These are phyloP conservation scores for Cornus florida DNA, from an alignment of 148 eudicot species.

Conservation along the genomic window DNA sequence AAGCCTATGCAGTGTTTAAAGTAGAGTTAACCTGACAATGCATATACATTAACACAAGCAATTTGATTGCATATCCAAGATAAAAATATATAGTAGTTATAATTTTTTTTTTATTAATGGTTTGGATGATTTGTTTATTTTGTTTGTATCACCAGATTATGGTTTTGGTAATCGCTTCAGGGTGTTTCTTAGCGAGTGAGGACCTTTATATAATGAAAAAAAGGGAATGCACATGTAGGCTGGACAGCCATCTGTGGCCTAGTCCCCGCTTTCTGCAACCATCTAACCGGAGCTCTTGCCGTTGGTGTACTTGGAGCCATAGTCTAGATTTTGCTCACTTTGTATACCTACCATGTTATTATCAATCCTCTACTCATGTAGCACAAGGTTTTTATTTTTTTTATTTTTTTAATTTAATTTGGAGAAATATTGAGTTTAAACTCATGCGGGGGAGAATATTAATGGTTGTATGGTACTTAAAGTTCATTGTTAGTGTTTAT, in stretches of 20 bases:
- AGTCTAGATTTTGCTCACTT: not conserved
- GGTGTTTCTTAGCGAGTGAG: constrained; percentile 1
- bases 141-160: constrained; percentile 2
- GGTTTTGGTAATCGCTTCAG: not conserved
- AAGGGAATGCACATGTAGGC: constrained; percentile 12
- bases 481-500: too few relatives aligned
- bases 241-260: constrained; percentile 12
- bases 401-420: too few relatives aligned
- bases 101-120: too few relatives aligned
- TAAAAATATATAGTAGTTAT: too few relatives aligned
- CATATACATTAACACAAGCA: too few relatives aligned
- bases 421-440: too few relatives aligned
- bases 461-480: too few relatives aligned
- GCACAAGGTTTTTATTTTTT: too few relatives aligned
- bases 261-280: constrained; percentile 7
- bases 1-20: too few relatives aligned
- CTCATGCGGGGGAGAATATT: too few relatives aligned
- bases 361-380: not conserved
- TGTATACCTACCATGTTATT: not conserved
- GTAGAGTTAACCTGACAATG: too few relatives aligned
- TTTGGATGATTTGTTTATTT: not conserved
- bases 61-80: too few relatives aligned
- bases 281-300: not conserved
- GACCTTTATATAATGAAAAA: not conserved
- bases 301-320: not conserved